Base-by-base conservation (phyloP, 2,329 filamentous ascomycete species). In the Xylaria sp. region DNA sequence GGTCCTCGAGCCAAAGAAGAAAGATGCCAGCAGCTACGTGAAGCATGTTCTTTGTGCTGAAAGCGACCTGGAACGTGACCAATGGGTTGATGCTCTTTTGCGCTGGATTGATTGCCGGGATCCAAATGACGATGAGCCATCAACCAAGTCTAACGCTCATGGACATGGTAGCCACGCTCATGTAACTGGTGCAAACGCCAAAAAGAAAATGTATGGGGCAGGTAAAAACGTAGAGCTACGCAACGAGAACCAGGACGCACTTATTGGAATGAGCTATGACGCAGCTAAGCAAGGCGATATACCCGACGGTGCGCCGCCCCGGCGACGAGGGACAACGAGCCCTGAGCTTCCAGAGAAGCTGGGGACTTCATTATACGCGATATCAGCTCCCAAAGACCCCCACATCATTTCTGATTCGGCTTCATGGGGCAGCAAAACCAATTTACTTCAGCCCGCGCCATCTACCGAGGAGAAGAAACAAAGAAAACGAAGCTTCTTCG, bases 11-110 rank as follows among this genome's bases (percentile, higher is more conserved):
- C 95, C 95, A 1, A 99, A 99, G 84, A 94, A 94, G 80, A 98
- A 97, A 80, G 96, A 99, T 77, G 94, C 94, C 0, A 90, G 86
- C 25, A 94, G 92, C 73, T 87, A 95, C 62, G 93, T 98, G 28
- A 93, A 95, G 72, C 96, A 99, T 79, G 94, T 99, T 0, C 85
- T 99, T 20, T 99, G 96, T 79, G 95, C 96, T 0, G 96, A 99
- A 80, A 98, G 92, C 76, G 96, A 99, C 75, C 87, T 86, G 68
- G 96, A 99, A 82, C 90, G 96, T 68, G 96, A 99, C 80, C 86
- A 91, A 54, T 99, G 96, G 96, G 95, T 99, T 1, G 92, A 97
- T 66, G 91, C 93, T 25, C 84, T 99, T 49, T 83, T 98, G 68
- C 91, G 93, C 73, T 97, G 97, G 85, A 94, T 97, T 49, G 94